A percentile compares a stretch with the other conserved stretches of the same genome.
These are phyloP conservation scores for Lenwebbia sp. DNA, from an alignment of 345 rosid species.

Conservation along the genomic window DNA sequence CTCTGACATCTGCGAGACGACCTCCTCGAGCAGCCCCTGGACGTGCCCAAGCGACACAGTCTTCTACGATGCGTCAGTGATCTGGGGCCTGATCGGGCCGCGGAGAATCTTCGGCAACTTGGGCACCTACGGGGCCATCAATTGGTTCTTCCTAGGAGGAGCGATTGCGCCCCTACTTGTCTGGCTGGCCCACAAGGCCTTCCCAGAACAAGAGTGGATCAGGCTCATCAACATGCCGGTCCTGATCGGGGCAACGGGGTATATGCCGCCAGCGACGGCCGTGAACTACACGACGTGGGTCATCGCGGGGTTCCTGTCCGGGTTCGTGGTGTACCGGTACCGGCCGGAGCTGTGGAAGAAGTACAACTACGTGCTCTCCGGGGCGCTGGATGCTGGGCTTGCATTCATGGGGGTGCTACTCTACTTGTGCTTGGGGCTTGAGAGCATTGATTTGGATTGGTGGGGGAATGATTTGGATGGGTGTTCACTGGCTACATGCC, in stretches of 20 bases:
- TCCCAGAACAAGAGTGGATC: constrained; percentile 79
- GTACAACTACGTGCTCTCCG: constrained; percentile 86
- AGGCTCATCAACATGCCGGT: constrained; percentile 88
- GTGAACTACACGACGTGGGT: constrained; percentile 96
- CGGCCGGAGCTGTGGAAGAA: constrained; percentile 71
- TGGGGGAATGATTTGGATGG: constrained; percentile 99
- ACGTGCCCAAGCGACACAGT: constrained; percentile 86
- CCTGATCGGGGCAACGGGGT: constrained; percentile 67
- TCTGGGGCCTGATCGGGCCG: constrained; percentile 93
- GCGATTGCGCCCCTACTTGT: constrained; percentile 72
- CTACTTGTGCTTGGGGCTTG: constrained; percentile 75
- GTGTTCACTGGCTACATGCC: constrained; percentile 83
- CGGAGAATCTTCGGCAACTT: constrained; percentile 84
- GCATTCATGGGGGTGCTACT: constrained; percentile 94
- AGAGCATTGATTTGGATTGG: constrained; percentile 63
- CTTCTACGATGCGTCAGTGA: constrained; percentile 90
- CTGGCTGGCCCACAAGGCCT: constrained; percentile 69
- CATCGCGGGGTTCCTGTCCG: constrained; percentile 67
- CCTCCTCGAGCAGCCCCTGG: constrained; percentile 64
- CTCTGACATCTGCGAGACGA: constrained; percentile 58
- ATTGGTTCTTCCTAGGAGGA: constrained; percentile 89
- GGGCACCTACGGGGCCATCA: constrained; percentile 60
- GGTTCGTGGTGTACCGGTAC: constrained; percentile 71
- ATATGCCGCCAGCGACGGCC: constrained; percentile 98
- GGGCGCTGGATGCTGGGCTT: constrained; percentile 87